Evolutionary conservation across 2,329 filamentous ascomycete species (phyloP).

Genomic region (Penicillium decumbens): DNA sequence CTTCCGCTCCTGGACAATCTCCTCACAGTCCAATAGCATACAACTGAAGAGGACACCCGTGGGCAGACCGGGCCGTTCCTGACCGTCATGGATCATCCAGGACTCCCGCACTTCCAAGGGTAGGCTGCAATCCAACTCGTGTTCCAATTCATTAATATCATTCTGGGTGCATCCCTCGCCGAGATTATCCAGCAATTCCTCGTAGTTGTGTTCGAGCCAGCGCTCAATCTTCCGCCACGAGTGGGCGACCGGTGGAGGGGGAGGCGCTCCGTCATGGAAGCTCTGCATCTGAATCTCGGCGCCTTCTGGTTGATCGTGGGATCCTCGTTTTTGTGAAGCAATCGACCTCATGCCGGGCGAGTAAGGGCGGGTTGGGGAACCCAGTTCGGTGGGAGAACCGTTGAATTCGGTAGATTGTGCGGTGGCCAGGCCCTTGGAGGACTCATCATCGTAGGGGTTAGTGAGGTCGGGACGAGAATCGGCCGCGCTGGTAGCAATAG

Average conservation of each 20-base stretch:
- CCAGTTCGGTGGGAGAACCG: conserved; percentile 51
- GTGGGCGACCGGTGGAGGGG: conserved; percentile 78
- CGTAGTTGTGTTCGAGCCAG: conserved; percentile 93
- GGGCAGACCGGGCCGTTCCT: conserved; percentile 84
- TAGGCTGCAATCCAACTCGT: conserved; percentile 88
- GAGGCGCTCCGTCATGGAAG: conserved; percentile 86
- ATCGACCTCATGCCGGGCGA: conserved; percentile 85
- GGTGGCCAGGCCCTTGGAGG: conserved; percentile 52
- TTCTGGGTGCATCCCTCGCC: conserved; percentile 89
- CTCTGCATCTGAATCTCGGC: conserved; percentile 95
- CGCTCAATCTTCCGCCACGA: conserved; percentile 92
- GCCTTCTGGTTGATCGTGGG: conserved; percentile 62
- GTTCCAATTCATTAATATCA: conserved; percentile 93
- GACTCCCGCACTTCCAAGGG: conserved; percentile 93
- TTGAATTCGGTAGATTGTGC: conserved; percentile 59
- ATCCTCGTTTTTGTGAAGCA: conserved; percentile 57
- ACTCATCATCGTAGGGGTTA: conserved; percentile 72
- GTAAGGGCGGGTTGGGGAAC: conserved; percentile 67
- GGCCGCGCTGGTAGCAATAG: conserved; percentile 75
- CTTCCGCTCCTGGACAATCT: conserved; percentile 95
- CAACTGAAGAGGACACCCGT: conserved; percentile 89
- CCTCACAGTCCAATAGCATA: conserved; percentile 96
- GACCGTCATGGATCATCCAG: conserved; percentile 86
- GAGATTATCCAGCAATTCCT: conserved; percentile 87
- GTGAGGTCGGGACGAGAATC: conserved; percentile 84